Evolutionary conservation across 768 basidiomycete genomes (phyloP).

Genomic region (Tricholoma sp.): DNA sequence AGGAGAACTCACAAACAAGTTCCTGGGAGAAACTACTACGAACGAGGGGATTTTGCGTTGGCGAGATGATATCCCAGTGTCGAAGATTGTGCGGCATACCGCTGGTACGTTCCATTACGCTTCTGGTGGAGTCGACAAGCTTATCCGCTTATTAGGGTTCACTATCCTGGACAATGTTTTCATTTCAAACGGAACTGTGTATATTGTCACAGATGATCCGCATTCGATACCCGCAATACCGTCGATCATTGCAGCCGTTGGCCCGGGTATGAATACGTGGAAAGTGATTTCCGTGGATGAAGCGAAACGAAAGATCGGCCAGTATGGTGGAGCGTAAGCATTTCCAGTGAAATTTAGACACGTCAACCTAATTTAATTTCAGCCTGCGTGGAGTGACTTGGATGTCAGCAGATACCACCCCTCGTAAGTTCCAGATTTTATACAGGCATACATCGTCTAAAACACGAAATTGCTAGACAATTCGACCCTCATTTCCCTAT

Average conservation of each 20-base stretch:
- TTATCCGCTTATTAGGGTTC: constrained; percentile 48
- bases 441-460: constrained; percentile 1
- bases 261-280: constrained; percentile 47
- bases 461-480: constrained; percentile 40
- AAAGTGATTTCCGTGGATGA: constrained; percentile 46
- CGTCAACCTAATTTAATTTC: background rate
- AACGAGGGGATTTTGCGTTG: constrained; percentile 53
- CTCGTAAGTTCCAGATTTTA: constrained; percentile 35
- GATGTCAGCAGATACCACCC: constrained; percentile 49
- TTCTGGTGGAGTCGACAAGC: background rate
- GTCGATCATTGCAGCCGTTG: constrained; percentile 43
- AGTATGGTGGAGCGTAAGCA: constrained; percentile 48
- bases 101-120: constrained; percentile 44
- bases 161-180: constrained; percentile 82
- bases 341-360: background rate
- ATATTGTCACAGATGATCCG: constrained; percentile 66
- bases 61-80: constrained; percentile 50
- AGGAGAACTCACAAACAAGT: constrained; percentile 20
- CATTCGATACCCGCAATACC: constrained; percentile 52
- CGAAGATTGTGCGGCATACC: constrained; percentile 55
- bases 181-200: constrained; percentile 65
- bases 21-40: constrained; percentile 34
- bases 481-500: constrained; percentile 70
- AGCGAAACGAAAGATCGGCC: constrained; percentile 44
- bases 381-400: constrained; percentile 69